phyloP scores from a whole-genome alignment of 2,329 filamentous ascomycete species.

The Bipolaris sorokiniana region DNA sequence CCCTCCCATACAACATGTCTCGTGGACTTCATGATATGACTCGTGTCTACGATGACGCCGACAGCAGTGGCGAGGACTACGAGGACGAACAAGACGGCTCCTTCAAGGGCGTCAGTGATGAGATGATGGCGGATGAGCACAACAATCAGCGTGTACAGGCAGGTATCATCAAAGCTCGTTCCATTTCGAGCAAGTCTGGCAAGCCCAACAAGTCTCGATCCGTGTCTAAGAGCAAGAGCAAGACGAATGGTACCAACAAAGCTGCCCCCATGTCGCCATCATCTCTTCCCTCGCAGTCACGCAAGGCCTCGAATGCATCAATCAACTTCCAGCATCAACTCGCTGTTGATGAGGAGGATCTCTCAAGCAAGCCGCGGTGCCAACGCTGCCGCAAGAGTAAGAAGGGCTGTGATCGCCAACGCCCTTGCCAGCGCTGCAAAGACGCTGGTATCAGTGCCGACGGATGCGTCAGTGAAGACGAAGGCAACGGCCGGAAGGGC shows the following conservation, averaged over 20 bases:
- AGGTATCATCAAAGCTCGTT: constrained; percentile 44
- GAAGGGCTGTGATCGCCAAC: constrained; percentile 96
- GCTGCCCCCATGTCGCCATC: constrained; percentile 58
- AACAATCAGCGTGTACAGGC: constrained; percentile 53
- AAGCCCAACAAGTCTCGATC: constrained; percentile 51
- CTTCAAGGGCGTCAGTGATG: constrained; percentile 63
- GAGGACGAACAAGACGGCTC: constrained; percentile 59
- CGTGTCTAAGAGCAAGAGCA: constrained; percentile 61
- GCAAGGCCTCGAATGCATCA: constrained; percentile 77
- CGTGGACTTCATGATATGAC: constrained; percentile 24
- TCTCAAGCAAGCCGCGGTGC: constrained; percentile 95
- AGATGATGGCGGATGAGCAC: constrained; percentile 48
- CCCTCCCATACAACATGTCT: constrained; percentile 37
- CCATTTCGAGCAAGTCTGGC: constrained; percentile 47
- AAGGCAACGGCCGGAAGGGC: constrained; percentile 95
- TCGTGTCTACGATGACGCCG: constrained; percentile 57
- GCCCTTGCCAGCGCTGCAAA: constrained; percentile 92
- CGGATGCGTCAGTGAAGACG: constrained; percentile 95
- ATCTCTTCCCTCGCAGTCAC: constrained; percentile 71
- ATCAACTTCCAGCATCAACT: constrained; percentile 68
- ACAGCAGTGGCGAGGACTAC: constrained; percentile 67
- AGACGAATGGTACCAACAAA: constrained; percentile 49
- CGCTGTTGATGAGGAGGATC: constrained; percentile 79
- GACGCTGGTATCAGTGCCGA: constrained; percentile 93
- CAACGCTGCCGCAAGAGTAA: constrained; percentile 99